Evolutionary conservation across 2,329 filamentous ascomycete genomes (phyloP).

Genomic region (Claviceps sorghi): DNA sequence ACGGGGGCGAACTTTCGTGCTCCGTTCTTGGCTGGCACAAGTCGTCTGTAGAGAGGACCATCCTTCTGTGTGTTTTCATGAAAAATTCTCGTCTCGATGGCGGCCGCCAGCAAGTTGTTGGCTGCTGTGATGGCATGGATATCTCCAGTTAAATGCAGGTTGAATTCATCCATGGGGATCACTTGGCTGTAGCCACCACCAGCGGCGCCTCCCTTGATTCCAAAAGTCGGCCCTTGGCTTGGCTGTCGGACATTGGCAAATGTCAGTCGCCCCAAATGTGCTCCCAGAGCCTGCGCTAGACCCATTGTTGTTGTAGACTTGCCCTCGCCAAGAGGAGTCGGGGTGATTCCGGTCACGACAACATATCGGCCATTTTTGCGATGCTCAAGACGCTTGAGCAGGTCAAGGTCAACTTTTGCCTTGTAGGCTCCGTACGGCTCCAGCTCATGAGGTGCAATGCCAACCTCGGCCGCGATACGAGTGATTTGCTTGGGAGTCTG

Average conservation of each 20-base stretch:
- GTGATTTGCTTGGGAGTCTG: slow-evolving; percentile 90
- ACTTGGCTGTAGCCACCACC: slow-evolving; percentile 98
- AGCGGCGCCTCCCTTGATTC: slow-evolving; percentile 95
- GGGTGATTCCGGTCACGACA: slow-evolving; percentile 88
- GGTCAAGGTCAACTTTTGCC: slow-evolving; percentile 76
- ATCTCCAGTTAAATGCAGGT: slow-evolving; percentile 91
- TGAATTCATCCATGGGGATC: slow-evolving; percentile 99
- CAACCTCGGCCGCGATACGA: slow-evolving; percentile 68
- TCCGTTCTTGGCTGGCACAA: slow-evolving; percentile 83
- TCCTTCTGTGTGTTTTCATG: slow-evolving; percentile 95
- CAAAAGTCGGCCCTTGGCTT: slow-evolving; percentile 93
- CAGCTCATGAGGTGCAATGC: slow-evolving; percentile 75
- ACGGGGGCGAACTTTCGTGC: slow-evolving; percentile 73
- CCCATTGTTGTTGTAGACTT: slow-evolving; percentile 98
- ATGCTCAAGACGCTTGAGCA: slow-evolving; percentile 74
- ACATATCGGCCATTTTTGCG: slow-evolving; percentile 82
- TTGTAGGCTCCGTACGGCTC: slow-evolving; percentile 94
- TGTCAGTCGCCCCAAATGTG: slow-evolving; percentile 70
- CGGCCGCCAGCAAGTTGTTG: slow-evolving; percentile 91
- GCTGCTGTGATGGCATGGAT: slow-evolving; percentile 95
- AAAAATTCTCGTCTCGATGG: slow-evolving; percentile 96
- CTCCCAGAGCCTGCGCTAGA: slow-evolving; percentile 80
- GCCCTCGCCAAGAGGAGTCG: slow-evolving; percentile 89
- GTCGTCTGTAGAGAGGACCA: slow-evolving; percentile 67
- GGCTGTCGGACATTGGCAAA: slow-evolving; percentile 97